Conservation (phyloP, 441 rosid species). For the Bocquillonia castaneifolia region DNA sequence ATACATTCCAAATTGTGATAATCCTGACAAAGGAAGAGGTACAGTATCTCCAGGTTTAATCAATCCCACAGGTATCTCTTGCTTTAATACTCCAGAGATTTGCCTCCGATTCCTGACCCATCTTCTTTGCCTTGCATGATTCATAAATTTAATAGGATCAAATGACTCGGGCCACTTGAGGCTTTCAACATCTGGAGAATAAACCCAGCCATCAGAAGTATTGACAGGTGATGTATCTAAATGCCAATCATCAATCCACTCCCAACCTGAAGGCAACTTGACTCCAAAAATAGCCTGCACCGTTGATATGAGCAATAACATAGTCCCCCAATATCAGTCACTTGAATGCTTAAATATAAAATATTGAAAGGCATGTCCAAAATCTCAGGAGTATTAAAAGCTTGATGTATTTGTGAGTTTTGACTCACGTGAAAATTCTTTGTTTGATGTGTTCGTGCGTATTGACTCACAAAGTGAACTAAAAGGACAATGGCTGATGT, state of each 20-base stretch:
- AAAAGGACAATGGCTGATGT: background rate
- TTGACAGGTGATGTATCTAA: conserved; percentile 44
- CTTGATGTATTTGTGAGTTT: too few relatives aligned
- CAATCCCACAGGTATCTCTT: conserved; percentile 56
- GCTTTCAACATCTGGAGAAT: conserved; percentile 55
- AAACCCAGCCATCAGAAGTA: conserved; percentile 64
- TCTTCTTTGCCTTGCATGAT: conserved; percentile 64
- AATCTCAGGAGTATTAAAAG: too few relatives aligned
- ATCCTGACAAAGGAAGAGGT: conserved; percentile 72
- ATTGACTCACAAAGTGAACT: background rate
- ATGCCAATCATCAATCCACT: conserved; percentile 60
- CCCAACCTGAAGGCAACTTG: conserved; percentile 49
- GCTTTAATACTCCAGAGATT: conserved; percentile 29
- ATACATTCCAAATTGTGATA: conserved; percentile 56
- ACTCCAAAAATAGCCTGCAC: conserved; percentile 39
- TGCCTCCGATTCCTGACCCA: conserved; percentile 58
- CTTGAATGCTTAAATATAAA: background rate
- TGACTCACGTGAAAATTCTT: background rate
- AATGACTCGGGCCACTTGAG: conserved; percentile 58
- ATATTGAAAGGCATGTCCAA: background rate
- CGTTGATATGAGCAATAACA: conserved; percentile 11
- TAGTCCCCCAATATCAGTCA: background rate
- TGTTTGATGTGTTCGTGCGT: background rate
- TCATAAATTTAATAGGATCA: conserved; percentile 39
- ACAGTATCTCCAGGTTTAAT: conserved; percentile 68